These are phyloP conservation scores for Creolimax fragrantissima DNA, from an alignment of 78 protist species.

Conservation along the genomic window DNA sequence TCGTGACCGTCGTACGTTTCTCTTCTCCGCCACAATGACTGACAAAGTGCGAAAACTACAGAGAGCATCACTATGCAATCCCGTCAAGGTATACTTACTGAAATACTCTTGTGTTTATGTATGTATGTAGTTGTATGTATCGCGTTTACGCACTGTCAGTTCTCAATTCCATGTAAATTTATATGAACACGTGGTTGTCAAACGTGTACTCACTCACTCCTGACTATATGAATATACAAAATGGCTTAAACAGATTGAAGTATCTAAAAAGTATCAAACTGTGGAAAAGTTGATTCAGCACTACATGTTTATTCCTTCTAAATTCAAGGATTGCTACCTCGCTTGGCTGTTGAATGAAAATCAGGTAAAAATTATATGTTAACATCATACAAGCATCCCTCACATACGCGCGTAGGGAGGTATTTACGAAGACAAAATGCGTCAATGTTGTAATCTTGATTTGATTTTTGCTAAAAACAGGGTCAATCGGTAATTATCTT, in stretches of 20 bases:
- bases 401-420: too few relatives aligned
- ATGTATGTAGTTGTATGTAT: neutral
- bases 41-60: constrained; percentile 85
- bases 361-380: constrained; percentile 39
- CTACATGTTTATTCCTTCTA: constrained; percentile 82
- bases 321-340: constrained; percentile 75
- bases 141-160: neutral
- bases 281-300: constrained; percentile 70
- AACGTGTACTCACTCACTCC: too few relatives aligned
- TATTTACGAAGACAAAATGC: too few relatives aligned
- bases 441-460: too few relatives aligned
- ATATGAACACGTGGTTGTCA: neutral
- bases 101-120: neutral
- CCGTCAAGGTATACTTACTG: constrained; percentile 60
- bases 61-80: constrained; percentile 79
- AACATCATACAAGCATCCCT: too few relatives aligned
- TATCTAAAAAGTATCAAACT: constrained; percentile 53
- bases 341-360: constrained; percentile 54
- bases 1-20: constrained; percentile 60
- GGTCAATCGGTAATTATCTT: constrained; percentile 73
- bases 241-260: neutral
- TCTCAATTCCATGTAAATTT: neutral
- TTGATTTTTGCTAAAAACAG: too few relatives aligned
- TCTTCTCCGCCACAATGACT: constrained; percentile 98
- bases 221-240: too few relatives aligned